Conservation (phyloP, 768 basidiomycete species). For the Mycena vitilis region DNA sequence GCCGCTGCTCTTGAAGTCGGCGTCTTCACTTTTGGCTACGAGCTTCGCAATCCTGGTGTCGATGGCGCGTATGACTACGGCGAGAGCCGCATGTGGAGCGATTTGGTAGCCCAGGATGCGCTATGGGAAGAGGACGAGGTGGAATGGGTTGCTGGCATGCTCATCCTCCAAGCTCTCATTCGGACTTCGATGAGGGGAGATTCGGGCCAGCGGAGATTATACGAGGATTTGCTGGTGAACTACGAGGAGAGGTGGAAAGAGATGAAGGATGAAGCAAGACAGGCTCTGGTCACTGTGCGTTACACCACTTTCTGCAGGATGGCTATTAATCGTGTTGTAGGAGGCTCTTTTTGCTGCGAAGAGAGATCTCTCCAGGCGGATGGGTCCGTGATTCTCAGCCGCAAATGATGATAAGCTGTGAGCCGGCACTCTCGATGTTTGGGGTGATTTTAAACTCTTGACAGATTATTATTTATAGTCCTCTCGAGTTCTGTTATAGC, state of each 20-base stretch:
- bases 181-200: constrained; percentile 62
- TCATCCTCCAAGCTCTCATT: constrained; percentile 68
- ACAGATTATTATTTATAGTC: constrained; percentile 27
- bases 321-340: constrained; percentile 41
- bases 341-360: constrained; percentile 64
- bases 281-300: constrained; percentile 68
- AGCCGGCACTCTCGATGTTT: background rate
- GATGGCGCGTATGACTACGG: constrained; percentile 57
- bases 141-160: constrained; percentile 76
- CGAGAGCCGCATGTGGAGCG: constrained; percentile 62
- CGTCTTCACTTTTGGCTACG: constrained; percentile 57
- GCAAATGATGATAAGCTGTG: constrained; percentile 13
- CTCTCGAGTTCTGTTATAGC: constrained; percentile 33
- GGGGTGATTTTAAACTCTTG: constrained; percentile 8
- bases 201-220: constrained; percentile 60
- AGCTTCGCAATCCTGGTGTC: constrained; percentile 40
- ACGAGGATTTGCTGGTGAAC: constrained; percentile 63
- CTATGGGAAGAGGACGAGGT: constrained; percentile 77
- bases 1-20: constrained; percentile 72
- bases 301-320: background rate
- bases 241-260: constrained; percentile 80
- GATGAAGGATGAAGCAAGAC: constrained; percentile 74
- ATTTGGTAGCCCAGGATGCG: constrained; percentile 72
- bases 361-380: constrained; percentile 59
- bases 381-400: constrained; percentile 40